Evolutionary conservation across 352 stramenopile species (phyloP).

Genomic region (Pythium aquatile): DNA sequence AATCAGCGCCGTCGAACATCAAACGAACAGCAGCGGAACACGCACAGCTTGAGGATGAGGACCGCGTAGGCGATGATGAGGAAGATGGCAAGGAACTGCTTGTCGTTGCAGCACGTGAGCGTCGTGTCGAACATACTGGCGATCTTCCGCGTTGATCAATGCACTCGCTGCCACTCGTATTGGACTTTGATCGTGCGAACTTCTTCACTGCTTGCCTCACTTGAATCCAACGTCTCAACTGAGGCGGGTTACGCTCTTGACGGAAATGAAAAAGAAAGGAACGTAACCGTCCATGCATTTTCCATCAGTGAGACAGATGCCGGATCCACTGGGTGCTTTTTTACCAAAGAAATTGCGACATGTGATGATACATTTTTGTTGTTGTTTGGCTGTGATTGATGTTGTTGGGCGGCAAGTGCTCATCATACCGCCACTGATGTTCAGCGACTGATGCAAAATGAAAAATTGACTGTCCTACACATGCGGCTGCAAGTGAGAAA

Average conservation of each 20-base stretch:
- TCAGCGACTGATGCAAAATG: background rate
- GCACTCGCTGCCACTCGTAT: background rate
- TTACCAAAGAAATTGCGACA: background rate
- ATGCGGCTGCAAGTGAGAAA: background rate
- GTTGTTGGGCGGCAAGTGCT: background rate
- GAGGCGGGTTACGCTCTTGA: constrained; percentile 2
- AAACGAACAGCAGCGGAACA: background rate
- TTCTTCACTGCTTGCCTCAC: background rate
- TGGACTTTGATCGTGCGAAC: background rate
- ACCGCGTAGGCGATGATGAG: constrained; percentile 85
- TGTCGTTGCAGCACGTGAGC: constrained; percentile 87
- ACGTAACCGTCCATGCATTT: constrained; percentile 7
- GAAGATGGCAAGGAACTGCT: constrained; percentile 85
- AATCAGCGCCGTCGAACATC: background rate
- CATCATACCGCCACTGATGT: background rate
- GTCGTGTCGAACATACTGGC: constrained; percentile 45
- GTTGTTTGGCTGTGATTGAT: background rate
- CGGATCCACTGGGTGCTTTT: background rate
- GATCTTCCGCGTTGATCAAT: background rate
- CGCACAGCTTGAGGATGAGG: constrained; percentile 86
- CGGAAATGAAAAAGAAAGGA: background rate
- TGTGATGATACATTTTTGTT: background rate
- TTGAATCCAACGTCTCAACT: background rate
- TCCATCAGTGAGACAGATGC: background rate
- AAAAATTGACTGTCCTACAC: constrained; percentile 4